A percentile compares a stretch with the other conserved stretches of the same genome.
Evolutionary conservation across 1,284 basidiomycete species (phyloP).

Genomic region (Neonothopanus nambi): DNA sequence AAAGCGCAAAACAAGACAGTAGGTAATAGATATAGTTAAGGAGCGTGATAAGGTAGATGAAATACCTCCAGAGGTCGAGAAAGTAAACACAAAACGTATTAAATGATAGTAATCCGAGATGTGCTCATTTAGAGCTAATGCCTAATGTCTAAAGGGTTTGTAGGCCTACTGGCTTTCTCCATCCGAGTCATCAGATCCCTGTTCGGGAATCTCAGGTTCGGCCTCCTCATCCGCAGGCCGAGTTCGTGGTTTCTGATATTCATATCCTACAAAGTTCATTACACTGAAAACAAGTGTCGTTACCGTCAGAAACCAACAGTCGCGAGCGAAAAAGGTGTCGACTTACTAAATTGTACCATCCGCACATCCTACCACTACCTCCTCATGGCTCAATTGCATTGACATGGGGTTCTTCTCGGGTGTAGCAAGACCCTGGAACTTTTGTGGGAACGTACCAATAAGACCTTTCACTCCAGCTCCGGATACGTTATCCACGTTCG

Average conservation of each 20-base stretch:
- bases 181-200: not conserved
- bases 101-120: too few relatives aligned
- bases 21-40: too few relatives aligned
- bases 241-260: constrained; percentile 40
- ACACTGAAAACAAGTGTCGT: constrained; percentile 43
- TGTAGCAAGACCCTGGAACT: constrained; percentile 72
- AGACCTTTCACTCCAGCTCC: constrained; percentile 51
- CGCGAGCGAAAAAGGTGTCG: not conserved
- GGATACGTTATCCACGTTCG: constrained; percentile 33
- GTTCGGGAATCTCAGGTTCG: constrained; percentile 6
- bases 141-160: too few relatives aligned
- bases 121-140: too few relatives aligned
- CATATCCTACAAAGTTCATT: constrained; percentile 74
- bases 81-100: too few relatives aligned
- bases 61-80: too few relatives aligned
- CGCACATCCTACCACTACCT: constrained; percentile 83
- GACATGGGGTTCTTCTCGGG: constrained; percentile 89
- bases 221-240: not conserved
- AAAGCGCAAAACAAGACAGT: too few relatives aligned
- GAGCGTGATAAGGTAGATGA: too few relatives aligned
- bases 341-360: constrained; percentile 87
- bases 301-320: too few relatives aligned
- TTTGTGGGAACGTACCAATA: constrained; percentile 58
- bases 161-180: too few relatives aligned
- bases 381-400: constrained; percentile 83